A percentile compares a stretch with the other conserved stretches of the same genome.
These are phyloP conservation scores for Cyclospora cayetanensis DNA, from an alignment of 169 alveolate species.

Conservation along the genomic window DNA sequence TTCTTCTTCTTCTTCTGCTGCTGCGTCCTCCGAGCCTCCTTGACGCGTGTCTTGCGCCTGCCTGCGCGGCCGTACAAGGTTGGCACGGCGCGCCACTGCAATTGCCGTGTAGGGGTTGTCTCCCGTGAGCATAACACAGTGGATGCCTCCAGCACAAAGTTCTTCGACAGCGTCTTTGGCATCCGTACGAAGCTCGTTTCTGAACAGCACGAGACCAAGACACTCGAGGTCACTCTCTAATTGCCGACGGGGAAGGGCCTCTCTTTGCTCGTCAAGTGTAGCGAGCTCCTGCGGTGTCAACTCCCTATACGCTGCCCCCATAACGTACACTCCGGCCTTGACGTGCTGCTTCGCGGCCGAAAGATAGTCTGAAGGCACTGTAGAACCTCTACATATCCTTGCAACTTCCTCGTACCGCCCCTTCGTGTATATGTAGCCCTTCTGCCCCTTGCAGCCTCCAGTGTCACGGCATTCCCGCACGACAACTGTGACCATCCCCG, in stretches of 20 bases:
- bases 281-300: background rate
- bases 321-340: constrained; percentile 17
- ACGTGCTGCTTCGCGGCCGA: background rate
- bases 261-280: background rate
- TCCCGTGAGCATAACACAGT: constrained; percentile 40
- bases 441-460: background rate
- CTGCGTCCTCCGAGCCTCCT: background rate
- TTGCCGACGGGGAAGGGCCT: background rate
- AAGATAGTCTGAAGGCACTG: background rate
- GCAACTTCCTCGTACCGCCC: constrained; percentile 24
- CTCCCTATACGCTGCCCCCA: constrained; percentile 11
- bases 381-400: background rate
- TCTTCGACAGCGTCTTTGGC: background rate
- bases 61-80: background rate
- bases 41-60: background rate
- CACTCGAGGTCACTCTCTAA: background rate
- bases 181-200: constrained; percentile 24
- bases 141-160: constrained; percentile 3
- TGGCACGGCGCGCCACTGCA: constrained; percentile 56
- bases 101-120: constrained; percentile 56
- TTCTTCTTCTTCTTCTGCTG: background rate
- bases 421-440: background rate
- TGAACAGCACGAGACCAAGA: background rate
- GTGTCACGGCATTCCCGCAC: background rate
- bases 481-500: constrained; percentile 27